Conservation (phyloP, 495 filamentous ascomycete species). For the Talaromyces adpressus region DNA sequence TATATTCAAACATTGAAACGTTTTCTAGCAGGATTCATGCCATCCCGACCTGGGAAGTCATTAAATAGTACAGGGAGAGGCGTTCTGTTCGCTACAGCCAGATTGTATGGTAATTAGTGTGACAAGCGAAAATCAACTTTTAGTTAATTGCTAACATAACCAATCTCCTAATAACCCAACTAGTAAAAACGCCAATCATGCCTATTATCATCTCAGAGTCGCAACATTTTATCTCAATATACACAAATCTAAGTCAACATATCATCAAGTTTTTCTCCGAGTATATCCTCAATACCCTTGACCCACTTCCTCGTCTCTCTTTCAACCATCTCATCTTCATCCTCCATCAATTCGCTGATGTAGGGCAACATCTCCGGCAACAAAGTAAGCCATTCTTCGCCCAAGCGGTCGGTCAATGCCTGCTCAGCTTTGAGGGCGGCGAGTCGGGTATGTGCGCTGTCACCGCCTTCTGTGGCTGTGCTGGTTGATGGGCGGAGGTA, state of each 20-base stretch:
- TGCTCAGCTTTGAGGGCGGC: conserved; percentile 75
- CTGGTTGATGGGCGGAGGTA: conserved; percentile 63
- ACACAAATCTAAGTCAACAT: conserved; percentile 65
- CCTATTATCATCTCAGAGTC: not conserved
- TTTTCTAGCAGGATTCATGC: no score
- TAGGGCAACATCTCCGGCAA: conserved; percentile 92
- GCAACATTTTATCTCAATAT: not conserved
- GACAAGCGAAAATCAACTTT: no score
- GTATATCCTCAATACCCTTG: conserved; percentile 71
- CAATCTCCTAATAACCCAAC: not conserved
- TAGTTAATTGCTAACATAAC: not conserved
- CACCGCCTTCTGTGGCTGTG: conserved; percentile 43
- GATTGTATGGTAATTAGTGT: no score
- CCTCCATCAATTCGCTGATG: conserved; percentile 90
- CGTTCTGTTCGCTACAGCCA: no score
- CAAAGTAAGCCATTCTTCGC: conserved; percentile 86
- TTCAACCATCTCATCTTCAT: conserved; percentile 90
- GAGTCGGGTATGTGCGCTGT: conserved; percentile 49
- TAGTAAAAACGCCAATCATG: not conserved
- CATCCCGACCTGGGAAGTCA: no score
- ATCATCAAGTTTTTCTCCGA: conserved; percentile 80
- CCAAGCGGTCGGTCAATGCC: conserved; percentile 65
- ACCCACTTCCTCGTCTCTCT: conserved; percentile 82
- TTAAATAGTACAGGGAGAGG: no score
- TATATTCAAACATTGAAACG: no score